Base-by-base conservation (phyloP, 2,329 filamentous ascomycete species). In the Colletotrichum somersetense region DNA sequence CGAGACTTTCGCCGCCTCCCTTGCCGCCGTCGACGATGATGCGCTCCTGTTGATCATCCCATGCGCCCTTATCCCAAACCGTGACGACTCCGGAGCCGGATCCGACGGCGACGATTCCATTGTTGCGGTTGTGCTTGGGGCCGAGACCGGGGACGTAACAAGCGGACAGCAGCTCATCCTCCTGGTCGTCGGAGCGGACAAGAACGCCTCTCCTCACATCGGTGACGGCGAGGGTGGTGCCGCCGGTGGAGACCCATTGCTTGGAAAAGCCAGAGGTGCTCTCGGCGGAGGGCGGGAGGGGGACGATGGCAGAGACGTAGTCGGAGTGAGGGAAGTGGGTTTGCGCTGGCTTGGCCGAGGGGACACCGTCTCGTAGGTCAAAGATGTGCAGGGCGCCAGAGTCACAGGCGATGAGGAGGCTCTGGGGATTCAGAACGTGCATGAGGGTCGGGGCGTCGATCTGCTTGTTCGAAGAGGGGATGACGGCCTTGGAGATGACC, bases 11-110 rank as follows among this genome's bases (percentile, higher is more conserved):
- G 56, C 89, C 93, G 11, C 90, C 92, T 26, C 81, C 83, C 75
- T 83, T 86, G 23, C 86, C 88, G 12, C 85, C 83, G 75, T 94
- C 91, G 11, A 98, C 90, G 61, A 93, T 90, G 77, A 98, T 93
- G 64, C 95, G 89, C 82, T 97, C 95, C 76, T 97, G 93, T 80
- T 97, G 94, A 80, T 98, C 96, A 78, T 97, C 95, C 96, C 96
- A 98, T 0, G 93, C 90, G 1, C 96, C 96, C 75, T 92, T 92
- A 81, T 99, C 96, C 95, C 96, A 99, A 8, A 98, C 84, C 5
- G 95, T 98, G 74, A 98, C 81, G 1, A 98, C 90, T 3, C 96
- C 96, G 53, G 89, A 92, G 23, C 90, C 91, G 35, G 88, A 90
- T 30, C 93, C 94, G 46, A 93, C 92, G 0, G 95, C 93, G 3